Base-by-base conservation (phyloP, 129 eudicot genomes). In the Kitagawia praeruptora region DNA sequence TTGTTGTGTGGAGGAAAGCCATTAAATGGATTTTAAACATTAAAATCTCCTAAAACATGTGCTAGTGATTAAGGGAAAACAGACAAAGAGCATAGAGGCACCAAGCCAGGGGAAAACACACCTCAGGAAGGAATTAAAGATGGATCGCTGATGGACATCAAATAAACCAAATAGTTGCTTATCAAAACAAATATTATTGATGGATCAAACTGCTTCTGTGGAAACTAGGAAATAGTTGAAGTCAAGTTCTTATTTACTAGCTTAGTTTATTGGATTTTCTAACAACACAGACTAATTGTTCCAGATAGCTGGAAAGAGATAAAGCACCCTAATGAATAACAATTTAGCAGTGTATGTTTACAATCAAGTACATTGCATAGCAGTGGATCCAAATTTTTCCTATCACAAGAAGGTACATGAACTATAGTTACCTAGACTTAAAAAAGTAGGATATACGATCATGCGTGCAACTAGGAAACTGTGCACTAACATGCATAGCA, bases 221-320 rank as follows among this genome's bases (percentile, higher is more conserved):
- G 79, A 82, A 82, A 67, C 76, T 83, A 82, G 79, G 38, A 61
- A 58, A 61, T 47, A 71, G 19, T 74, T 76, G 56, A 74, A 75
- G 31, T 66, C 76, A 75, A 48, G 84, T 75, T 78, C 25, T 51
- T 44, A 44, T 44, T 9, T 10, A 44, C 47, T 44, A 10, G 47
- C 47, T 8, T 9, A 9, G 2, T 44, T 11, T 8, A 1, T 44
- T 46, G 49, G 49, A 46, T 46, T 46, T 46, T 46, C 15, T 46
- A 46, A 46, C 49, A 46, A 46, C 12, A 3, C 2, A 46, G 49
- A 14, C 49, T 46, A 46, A 46, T 46, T 46, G 1, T 11, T 46
- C 49, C 49, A 46, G 11, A 11, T 46, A 10, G 15, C 49, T 46
- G 49, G 49, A 46, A 11, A 73, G 78, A 76, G 70, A 48, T 82